Base-by-base conservation (phyloP, 2,329 filamentous ascomycete species). In the Lanzia echinophila region DNA sequence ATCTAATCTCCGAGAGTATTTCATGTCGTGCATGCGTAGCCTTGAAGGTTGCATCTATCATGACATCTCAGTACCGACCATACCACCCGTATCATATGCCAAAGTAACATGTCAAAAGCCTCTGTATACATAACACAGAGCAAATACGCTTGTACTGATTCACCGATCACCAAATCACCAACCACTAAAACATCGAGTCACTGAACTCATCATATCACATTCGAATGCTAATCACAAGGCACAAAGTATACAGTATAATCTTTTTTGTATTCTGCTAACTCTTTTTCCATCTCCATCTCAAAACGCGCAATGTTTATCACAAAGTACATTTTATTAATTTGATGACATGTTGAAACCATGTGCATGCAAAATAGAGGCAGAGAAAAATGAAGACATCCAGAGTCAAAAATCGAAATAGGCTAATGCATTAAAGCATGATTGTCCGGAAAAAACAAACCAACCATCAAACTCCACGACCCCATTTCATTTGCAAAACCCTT, bases 401-500 rank as follows among this genome's bases (percentile, higher is more conserved):
- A 39, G 36, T 17, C n/a, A 39, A 38, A 39, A 24, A n/a, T 24
- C 28, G 20, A 51, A 55, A 24, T 41, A 50, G 41, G 53, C 47
- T 49, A 47, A 46, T 46, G 43, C 22, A 46, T 31, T 15, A 22
- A 19, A 48, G 53, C 47, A 55, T 51, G 53, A 51, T 47, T 47
- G 47, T n/a, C n/a, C n/a, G n/a, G n/a, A n/a, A n/a, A n/a, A n/a
- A 55, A 58, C n/a, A 57, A 57, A 58, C 61, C 64, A 62, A 63
- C 63, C 64, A 62, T 57, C 62, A 57, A 65, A 65, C 63, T 63
- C 63, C 63, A 59, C 60, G 57, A 62, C 58, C 57, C 47, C n/a
- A n/a, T n/a, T n/a, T n/a, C 56, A 54, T 55, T 34, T 39, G 47
- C 56, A 58, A 58, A 52, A 55, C 56, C 46, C 52, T 55, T 44